Base-by-base conservation (phyloP, 192 early-diverging fungal genomes). In the Umbelopsis sp. region DNA sequence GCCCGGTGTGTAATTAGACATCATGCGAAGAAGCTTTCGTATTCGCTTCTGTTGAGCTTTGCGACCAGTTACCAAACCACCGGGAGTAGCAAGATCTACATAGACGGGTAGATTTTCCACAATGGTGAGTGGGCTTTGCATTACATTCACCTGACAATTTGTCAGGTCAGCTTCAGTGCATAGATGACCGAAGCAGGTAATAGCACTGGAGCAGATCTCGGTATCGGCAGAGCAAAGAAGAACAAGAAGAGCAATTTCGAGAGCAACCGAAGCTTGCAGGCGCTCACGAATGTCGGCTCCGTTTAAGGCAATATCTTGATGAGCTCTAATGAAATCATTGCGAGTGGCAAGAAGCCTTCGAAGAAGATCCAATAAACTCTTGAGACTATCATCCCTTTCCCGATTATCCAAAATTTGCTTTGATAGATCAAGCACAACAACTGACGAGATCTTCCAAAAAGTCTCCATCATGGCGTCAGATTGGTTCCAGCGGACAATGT, bases 401-500 rank as follows among this genome's bases (percentile, higher is more conserved):
- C 85, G 86, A 47, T 83, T 82, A 59, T 95, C 92, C 22, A 98
- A 82, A 25, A 98, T 77, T 71, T 92, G 87, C 59, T 87, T 89
- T 2, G 93, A 89, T 54, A 94, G 79, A 4, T 86, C 82, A 54
- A 92, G 81, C 70, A 92, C 82, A 38, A 88, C 82, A 81, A 86
- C 75, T 2, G 83, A 84, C 65, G 82, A 75, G 81, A 93, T 82
- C 10, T 85, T 91, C 95, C 95, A 97, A 76, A 94, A 92, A 0
- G 85, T 86, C 34, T 83, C 76, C 85, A 95, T 93, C 41, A 90
- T 79, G 31, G 84, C 80, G 0, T 89, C 91, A 20, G 84, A 77
- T 47, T 90, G 90, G 0, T 94, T 93, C 96, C 96, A 98, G 67
- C 90, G 82, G 36, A 84, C 77, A 70, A 96, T 89, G 52, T 90